Base-by-base conservation (phyloP, 768 basidiomycete genomes). In the Podaxis carcinomalis region DNA sequence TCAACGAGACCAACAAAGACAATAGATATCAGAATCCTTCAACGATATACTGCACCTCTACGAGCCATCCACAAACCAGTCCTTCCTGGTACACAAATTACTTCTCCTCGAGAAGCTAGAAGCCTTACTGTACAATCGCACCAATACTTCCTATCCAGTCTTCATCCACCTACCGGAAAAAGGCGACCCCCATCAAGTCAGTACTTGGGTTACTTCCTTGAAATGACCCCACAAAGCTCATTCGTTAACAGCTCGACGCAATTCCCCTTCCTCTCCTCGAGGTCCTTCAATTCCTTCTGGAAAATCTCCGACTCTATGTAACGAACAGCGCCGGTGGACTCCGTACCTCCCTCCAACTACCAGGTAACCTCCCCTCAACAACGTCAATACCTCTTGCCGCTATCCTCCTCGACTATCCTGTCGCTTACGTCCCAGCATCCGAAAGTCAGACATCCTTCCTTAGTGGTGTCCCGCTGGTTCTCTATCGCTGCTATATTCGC, bases 341-440 rank as follows among this genome's bases (percentile, higher is more conserved):
- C 7, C 49, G 54, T 5, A n/a, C 57, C 0, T 72, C 73, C 10
- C 63, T 74, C 56, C 67, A 70, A 51, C 63, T 81, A 28, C 67
- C 74, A 10, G 58, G 64, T 44, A 57, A 56, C 25, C 65, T 75
- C 13, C 52, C 72, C 4, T 63, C 69, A 16, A 65, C 69, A 58
- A 66, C 58, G 9, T 69, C 75, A 1, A 72, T 89, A 44, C 81
- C 87, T 13, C 73, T 89, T 4, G 84, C 87, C 3, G 87, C 78
- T 1, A 62, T 85, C 6, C 68, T 88, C 25, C 78, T 88, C 36
- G 86, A 86, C 61, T 89, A 88, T 65, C 82, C 83, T 7, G 78
- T 87, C 7, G 77, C 79, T 23, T 86, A 86, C 53, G 67, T 79
- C 32, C 78, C 77, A 32, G 61, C 55, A 13, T 61, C 65, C 0